Evolutionary conservation across 164 flowering plant species (phyloP), one percentile per base, ranked within the genome.

Genomic region (Echeveria elegans): DNA sequence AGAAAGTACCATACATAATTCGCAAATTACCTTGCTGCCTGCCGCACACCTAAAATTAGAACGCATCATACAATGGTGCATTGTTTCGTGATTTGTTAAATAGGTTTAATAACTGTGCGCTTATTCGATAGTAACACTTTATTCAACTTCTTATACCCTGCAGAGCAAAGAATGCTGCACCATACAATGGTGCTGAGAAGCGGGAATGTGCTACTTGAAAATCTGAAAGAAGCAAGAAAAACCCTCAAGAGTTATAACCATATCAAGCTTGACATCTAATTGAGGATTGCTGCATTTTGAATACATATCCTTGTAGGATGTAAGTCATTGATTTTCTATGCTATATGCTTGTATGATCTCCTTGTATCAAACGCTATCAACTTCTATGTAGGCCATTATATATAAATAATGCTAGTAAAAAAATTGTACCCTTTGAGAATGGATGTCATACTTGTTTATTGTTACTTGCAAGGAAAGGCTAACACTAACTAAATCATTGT

Each of bases 121-220:
- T 34, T 7, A 3, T 3, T 34, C 7, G 37, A 3, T 34, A 34
- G 7, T 31, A n/a, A 19, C 5, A 43, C 47, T 30, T 62, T 32
- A 26, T 2, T 32, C 9, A 16, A 12, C 11, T 59, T 61, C 40
- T 21, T 34, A 31, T 62, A 14, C 19, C 7, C 5, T 2, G 79
- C 40, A 62, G 65, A 23, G 65, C 41, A 3, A 62, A 32, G 65
- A 62, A 62, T 36, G 37, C 65, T 29, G 65, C 65, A 19, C 65
- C 65, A 19, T 62, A 62, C 65, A 62, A 32, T 37, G 24, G 24
- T 62, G 65, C 24, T 37, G 32, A 62, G 41, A 62, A 62, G 41
- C 65, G 41, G 11, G 41, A 62, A 32, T 62, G 65, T 30, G 41
- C 24, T 37, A 32, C 37, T 62, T 37, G 40, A 31, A 23, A 62